phyloP scores from a whole-genome alignment of 2,329 filamentous ascomycete genomes.

The Hypoxylon sp. region DNA sequence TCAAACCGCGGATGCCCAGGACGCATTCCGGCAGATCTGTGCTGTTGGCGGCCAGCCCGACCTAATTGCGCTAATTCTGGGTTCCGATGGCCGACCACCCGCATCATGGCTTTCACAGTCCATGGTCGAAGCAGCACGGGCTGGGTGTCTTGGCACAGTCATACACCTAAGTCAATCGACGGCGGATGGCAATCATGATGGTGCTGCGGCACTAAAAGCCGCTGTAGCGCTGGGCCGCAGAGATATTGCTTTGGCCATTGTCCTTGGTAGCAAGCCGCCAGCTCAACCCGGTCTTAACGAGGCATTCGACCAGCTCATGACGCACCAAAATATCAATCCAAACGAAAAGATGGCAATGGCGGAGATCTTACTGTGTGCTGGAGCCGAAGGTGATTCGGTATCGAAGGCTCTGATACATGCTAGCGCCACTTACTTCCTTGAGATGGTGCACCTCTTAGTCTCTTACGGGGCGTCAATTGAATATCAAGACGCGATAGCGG shows the following conservation, averaged over 20 bases:
- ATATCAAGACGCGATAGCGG: slow-evolving; percentile 64
- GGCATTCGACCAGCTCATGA: slow-evolving; percentile 65
- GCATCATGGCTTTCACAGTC: slow-evolving; percentile 62
- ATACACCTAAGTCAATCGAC: slow-evolving; percentile 65
- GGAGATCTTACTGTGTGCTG: slow-evolving; percentile 71
- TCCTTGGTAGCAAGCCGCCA: slow-evolving; percentile 68
- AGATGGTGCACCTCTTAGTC: slow-evolving; percentile 69
- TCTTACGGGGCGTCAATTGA: slow-evolving; percentile 69
- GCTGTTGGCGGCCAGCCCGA: slow-evolving; percentile 61
- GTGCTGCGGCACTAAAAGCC: slow-evolving; percentile 66
- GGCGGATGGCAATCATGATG: slow-evolving; percentile 68
- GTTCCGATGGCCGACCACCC: slow-evolving; percentile 64
- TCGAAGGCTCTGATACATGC: slow-evolving; percentile 65
- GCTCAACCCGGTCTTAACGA: slow-evolving; percentile 63
- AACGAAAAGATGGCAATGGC: slow-evolving; percentile 66
- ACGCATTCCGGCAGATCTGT: slow-evolving; percentile 68
- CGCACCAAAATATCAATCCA: slow-evolving; percentile 62
- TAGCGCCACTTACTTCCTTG: slow-evolving; percentile 65
- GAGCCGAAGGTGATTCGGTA: slow-evolving; percentile 67
- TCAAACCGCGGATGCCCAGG: slow-evolving; percentile 65
- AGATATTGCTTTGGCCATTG: slow-evolving; percentile 69
- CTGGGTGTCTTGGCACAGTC: slow-evolving; percentile 66
- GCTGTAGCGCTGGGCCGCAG: slow-evolving; percentile 65
- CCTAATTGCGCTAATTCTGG: slow-evolving; percentile 64
- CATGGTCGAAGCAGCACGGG: slow-evolving; percentile 66